Evolutionary conservation across 2,329 filamentous ascomycete genomes (phyloP), one percentile per base, ranked within the genome.

Genomic region (Penicillium sp.): DNA sequence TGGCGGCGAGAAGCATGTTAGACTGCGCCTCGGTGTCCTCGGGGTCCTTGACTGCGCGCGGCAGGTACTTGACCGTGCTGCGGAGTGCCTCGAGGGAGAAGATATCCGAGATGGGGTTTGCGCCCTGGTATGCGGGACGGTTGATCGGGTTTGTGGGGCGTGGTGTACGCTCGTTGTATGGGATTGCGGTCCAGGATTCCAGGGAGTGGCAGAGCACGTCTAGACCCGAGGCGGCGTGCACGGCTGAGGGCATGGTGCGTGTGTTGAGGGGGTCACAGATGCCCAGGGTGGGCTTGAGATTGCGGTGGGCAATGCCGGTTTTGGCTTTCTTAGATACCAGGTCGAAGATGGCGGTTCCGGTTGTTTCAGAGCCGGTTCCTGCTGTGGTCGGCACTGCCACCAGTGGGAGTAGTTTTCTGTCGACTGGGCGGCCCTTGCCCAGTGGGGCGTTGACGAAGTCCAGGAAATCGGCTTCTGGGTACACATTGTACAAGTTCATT

Each of bases 401-500:
- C 8, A 95, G 77, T 1, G 89, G 89, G 57, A 79, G 82, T 11
- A 94, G 75, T 35, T 80, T 77, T 47, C 79, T 80, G 24, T 81
- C 81, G 49, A 94, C 85, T 0, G 88, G 87, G 20, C 80, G 71
- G 3, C 93, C 93, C 52, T 86, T 89, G 49, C 93, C 93, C 0
- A 97, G 74, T 0, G 93, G 93, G 0, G 91, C 91, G 63, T 97
- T 97, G 68, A 98, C 93, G 60, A 98, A 98, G 75, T 98, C 91
- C 28, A 97, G 77, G 65, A 98, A 96, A 59, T 93, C 87, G 27
- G 91, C 91, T 6, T 96, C 86, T 0, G 90, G 90, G 65, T 89
- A 96, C 52, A 82, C 84, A 0, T 85, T 87, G 72, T 97, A 97
- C 0, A 98, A 78, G 65, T 98, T 98, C 90, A 98, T 97, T 46